phyloP scores from a whole-genome alignment of 192 early-diverging fungal genomes.

The Powellomyces hirtus region DNA sequence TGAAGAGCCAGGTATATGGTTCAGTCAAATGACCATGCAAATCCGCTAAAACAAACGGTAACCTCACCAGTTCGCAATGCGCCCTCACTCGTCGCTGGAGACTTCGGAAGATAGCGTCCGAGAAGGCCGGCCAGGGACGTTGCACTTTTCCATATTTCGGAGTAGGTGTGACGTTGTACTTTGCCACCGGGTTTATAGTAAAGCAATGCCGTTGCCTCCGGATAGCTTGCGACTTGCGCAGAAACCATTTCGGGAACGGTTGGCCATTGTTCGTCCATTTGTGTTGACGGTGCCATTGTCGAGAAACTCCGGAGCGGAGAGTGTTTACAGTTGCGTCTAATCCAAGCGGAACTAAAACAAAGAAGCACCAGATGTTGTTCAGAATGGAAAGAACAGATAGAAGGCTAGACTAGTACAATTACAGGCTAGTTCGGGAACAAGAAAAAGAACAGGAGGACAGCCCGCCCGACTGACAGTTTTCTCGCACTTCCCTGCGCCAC shows the following conservation, averaged over 20 bases:
- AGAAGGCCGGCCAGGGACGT: not conserved
- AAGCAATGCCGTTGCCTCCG: not conserved
- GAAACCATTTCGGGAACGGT: not conserved
- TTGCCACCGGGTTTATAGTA: not conserved
- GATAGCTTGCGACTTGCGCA: not conserved
- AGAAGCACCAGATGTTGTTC: too few relatives aligned
- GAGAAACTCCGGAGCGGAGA: too few relatives aligned
- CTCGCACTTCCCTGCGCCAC: too few relatives aligned
- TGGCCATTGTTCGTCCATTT: too few relatives aligned
- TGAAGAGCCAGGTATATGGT: not conserved
- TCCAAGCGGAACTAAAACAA: too few relatives aligned
- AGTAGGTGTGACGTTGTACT: not conserved
- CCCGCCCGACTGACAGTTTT: too few relatives aligned
- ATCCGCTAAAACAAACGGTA: not conserved
- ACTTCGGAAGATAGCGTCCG: not conserved
- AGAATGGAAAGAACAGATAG: too few relatives aligned
- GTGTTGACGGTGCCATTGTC: too few relatives aligned
- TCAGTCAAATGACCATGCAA: not conserved
- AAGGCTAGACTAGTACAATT: too few relatives aligned
- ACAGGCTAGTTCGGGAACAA: too few relatives aligned
- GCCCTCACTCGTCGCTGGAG: not conserved
- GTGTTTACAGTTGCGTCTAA: too few relatives aligned
- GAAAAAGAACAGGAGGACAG: too few relatives aligned
- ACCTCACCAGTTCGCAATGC: not conserved
- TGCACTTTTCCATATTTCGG: not conserved